Conservation (phyloP, 2,329 filamentous ascomycete species). For the Mycosphaerella sp. region DNA sequence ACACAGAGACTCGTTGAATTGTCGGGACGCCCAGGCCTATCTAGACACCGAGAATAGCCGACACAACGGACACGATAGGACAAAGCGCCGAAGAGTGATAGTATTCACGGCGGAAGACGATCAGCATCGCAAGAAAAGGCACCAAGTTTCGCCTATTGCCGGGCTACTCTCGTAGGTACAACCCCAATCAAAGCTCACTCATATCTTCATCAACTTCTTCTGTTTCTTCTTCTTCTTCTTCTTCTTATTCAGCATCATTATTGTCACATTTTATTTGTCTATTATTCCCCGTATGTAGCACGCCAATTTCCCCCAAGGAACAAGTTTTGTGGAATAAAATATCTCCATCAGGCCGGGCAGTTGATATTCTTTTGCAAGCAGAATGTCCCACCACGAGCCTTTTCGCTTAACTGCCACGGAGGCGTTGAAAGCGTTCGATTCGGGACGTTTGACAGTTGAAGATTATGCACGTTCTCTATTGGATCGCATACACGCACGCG, state of each 20-base stretch:
- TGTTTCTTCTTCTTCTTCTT: no score
- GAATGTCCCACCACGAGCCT: slow-evolving; percentile 9
- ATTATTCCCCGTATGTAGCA: no score
- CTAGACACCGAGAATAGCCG: slow-evolving; percentile 6
- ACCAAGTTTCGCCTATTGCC: background rate
- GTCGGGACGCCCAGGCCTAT: slow-evolving; percentile 4
- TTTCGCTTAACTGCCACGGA: slow-evolving; percentile 41
- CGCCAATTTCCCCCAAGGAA: no score
- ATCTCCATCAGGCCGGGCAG: no score
- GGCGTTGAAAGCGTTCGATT: slow-evolving; percentile 36
- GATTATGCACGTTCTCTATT: slow-evolving; percentile 47
- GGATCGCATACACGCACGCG: slow-evolving; percentile 41
- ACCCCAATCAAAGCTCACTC: no score
- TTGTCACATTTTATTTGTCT: no score
- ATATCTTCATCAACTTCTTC: no score
- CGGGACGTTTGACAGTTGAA: slow-evolving; percentile 44
- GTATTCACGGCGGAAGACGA: slow-evolving; percentile 10
- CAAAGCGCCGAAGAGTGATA: slow-evolving; percentile 10
- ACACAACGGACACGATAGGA: background rate
- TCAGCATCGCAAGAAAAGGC: background rate
- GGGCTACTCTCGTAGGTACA: slow-evolving; percentile 9
- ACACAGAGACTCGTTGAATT: background rate
- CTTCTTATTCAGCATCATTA: no score
- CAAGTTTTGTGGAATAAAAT: no score
- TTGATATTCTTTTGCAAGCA: no score